Base-by-base conservation (phyloP, 2,329 filamentous ascomycete species). In the Pseudogymnoascus sp. region DNA sequence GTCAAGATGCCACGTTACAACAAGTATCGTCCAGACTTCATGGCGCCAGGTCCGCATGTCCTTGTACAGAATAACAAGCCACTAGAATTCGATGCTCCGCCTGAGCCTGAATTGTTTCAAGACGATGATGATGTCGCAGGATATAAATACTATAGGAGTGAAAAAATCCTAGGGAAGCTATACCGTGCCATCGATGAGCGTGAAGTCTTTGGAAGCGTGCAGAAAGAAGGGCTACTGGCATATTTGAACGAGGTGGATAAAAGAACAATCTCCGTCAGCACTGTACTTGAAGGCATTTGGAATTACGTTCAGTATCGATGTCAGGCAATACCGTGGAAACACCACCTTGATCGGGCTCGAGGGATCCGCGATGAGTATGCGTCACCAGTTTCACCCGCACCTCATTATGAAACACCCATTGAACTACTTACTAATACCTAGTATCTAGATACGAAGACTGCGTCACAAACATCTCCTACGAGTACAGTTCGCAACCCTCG, bases 161-260 rank as follows among this genome's bases (percentile, higher is more conserved):
- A 84, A 0, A 91, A 90, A 67, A 78, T 88, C 0, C 80, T 95
- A 0, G 91, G 91, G 0, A 74, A 80, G 4, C 77, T 96, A 0
- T 95, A 89, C 71, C 84, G 89, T 1, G 82, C 80, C 0, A 86
- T 96, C 10, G 85, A 96, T 68, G 90, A 95, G 73, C 79, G 80
- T 53, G 80, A 81, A 62, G 88, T 93, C 47, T 87, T 76, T 26
- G 60, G 64, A 3, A 66, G 73, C 10, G 68, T 75, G 17, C 69
- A 70, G 64, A 57, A 66, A 11, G 47, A 66, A 15, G 47, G 11
- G 65, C 67, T 3, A 62, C 66, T 15, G 28, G 59, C 60, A 62
- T 36, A 36, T 36, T 15, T 36, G 35, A 36, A n/a, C 35, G 13
- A 36, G 35, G 35, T 36, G 33, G 13, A 36, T 15, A 36, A 36